A percentile compares a stretch with the other conserved stretches of the same genome.
Conservation (phyloP, 2,329 filamentous ascomycete genomes). For the Fusarium citri region DNA sequence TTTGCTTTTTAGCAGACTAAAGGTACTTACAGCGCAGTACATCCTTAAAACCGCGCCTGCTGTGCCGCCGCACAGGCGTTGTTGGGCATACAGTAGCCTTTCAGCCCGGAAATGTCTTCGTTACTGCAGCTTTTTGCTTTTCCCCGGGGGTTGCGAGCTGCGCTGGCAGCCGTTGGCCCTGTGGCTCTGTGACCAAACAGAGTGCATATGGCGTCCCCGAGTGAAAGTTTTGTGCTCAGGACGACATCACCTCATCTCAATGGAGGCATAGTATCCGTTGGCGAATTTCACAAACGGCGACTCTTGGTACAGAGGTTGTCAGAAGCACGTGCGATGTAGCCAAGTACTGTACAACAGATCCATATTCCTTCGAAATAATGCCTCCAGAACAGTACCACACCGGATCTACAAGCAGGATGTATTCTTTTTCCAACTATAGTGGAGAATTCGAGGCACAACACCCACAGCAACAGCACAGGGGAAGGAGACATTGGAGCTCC, state of each 20-base stretch:
- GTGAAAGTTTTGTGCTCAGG: neutral
- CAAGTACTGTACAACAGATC: neutral
- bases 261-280: neutral
- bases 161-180: neutral
- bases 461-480: neutral
- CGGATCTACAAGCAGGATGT: slow-evolving; percentile 21
- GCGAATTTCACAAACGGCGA: neutral
- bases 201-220: slow-evolving; percentile 5
- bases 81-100: slow-evolving; percentile 4
- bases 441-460: slow-evolving; percentile 21
- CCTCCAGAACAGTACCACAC: neutral
- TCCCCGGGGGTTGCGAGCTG: slow-evolving; percentile 11
- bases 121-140: slow-evolving; percentile 17
- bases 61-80: slow-evolving; percentile 22
- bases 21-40: slow-evolving; percentile 8
- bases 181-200: neutral
- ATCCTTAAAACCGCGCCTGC: slow-evolving; percentile 5
- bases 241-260: neutral
- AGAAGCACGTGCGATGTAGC: neutral
- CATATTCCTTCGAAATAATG: neutral
- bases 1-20: slow-evolving; percentile 6
- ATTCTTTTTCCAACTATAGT: slow-evolving; percentile 13
- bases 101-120: slow-evolving; percentile 12
- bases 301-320: neutral
- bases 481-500: slow-evolving; percentile 1